Base-by-base conservation (phyloP, 2,329 filamentous ascomycete species). In the Celoporthe dispersa region DNA sequence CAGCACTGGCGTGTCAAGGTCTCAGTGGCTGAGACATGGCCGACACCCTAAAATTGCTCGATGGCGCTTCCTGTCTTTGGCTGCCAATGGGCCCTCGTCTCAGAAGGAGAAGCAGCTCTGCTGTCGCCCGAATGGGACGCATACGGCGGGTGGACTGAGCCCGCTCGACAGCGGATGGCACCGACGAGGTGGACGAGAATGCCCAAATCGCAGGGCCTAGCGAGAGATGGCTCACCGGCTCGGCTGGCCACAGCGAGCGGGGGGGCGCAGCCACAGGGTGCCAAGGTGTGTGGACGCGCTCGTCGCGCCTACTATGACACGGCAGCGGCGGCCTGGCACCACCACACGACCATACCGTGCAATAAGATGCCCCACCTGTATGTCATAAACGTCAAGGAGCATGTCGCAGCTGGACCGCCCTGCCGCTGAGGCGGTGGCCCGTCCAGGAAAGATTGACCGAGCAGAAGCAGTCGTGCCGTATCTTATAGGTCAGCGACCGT, bases 71-170 rank as follows among this genome's bases (percentile, higher is more conserved):
- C 51, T 33, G 19, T 16, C 31, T 22, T 61, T 61, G 48, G 28
- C 61, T 55, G 64, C 67, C 11, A 39, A n/a, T 67, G 33, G 70
- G 16, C 51, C 60, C 51, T 33, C 51, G 60, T 71, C 70, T 65
- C 67, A 69, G 39, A 69, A 44, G 41, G 16, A 48, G 14, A 60
- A 41, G 64, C 60, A 61, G 35, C 19, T n/a, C 53, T 31, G 25
- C 53, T 28, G 53, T 31, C 53, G 31, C 53, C 25, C 53, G 53
- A 28, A n/a, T 31, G 59, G 33, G 35, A 59, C 22, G 33, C 44
- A n/a, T 48, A 35, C 19, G n/a, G 64, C 59, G 28, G 59, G 22
- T 53, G 64, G 14, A 31, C 25, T 57, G 53, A 31, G 16, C 16
- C 28, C 53, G 53, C 28, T 31, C 53, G 25, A 57, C 53, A 16